Percentiles rank a stretch among this genome's conserved stretches.
phyloP scores from a whole-genome alignment of 257 asterid genomes.

The Fraxinus excelsior region DNA sequence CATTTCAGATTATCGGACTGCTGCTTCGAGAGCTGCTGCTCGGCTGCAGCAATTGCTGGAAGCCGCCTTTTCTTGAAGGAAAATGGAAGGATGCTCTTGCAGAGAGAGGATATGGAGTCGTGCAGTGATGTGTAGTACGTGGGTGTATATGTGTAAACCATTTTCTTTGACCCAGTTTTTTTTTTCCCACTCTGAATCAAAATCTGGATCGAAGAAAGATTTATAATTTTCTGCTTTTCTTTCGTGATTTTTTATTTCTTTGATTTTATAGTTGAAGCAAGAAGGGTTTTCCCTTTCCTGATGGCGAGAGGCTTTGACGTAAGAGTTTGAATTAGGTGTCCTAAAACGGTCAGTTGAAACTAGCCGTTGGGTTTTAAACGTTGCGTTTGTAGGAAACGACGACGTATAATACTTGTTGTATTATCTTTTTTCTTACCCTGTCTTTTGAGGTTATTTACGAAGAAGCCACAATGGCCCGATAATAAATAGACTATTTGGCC shows the following conservation, averaged over 20 bases:
- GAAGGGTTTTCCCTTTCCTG: conserved; percentile 10
- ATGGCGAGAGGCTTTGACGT: conserved; percentile 26
- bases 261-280: conserved; percentile 23
- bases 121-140: conserved; percentile 81
- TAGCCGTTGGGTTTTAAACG: conserved; percentile 68
- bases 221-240: background rate
- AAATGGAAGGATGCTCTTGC: conserved; percentile 81
- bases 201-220: background rate
- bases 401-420: too few relatives aligned
- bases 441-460: too few relatives aligned
- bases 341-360: conserved; percentile 49
- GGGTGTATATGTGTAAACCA: conserved; percentile 80
- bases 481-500: too few relatives aligned
- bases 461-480: too few relatives aligned
- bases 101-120: conserved; percentile 82
- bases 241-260: background rate
- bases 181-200: background rate
- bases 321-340: conserved; percentile 31
- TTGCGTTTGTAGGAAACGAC: conserved; percentile 30
- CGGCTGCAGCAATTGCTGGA: conserved; percentile 91
- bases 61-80: conserved; percentile 82
- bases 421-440: too few relatives aligned
- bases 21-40: conserved; percentile 75
- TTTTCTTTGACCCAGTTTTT: conserved; percentile 26
- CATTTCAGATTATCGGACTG: conserved; percentile 90